phyloP scores from a whole-genome alignment of 1,284 basidiomycete genomes.

The Leccinum fallax region DNA sequence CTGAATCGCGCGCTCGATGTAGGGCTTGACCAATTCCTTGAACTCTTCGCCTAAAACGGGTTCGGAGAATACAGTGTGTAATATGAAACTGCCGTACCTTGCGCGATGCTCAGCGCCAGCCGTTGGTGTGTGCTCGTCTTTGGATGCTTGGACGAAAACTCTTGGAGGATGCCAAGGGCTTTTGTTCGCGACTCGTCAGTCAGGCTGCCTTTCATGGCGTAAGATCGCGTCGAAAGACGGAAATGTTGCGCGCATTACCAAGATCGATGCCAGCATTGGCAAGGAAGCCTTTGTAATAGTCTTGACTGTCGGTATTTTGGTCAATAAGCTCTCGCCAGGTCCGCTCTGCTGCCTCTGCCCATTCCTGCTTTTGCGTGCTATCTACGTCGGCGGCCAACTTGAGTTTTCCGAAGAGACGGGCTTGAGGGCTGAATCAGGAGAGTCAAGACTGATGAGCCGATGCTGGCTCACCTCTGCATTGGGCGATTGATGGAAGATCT shows the following conservation, averaged over 20 bases:
- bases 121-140: constrained; percentile 74
- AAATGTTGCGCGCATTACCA: constrained; percentile 44
- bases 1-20: constrained; percentile 72
- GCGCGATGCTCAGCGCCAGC: constrained; percentile 67
- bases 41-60: constrained; percentile 59
- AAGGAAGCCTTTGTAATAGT: constrained; percentile 81
- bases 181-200: constrained; percentile 52
- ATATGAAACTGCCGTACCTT: constrained; percentile 41
- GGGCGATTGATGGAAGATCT: constrained; percentile 71
- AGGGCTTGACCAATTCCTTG: constrained; percentile 63
- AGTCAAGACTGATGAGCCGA: neutral
- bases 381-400: constrained; percentile 68
- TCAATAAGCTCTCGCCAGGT: constrained; percentile 83
- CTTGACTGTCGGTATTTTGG: constrained; percentile 83
- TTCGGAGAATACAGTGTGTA: constrained; percentile 3
- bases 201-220: constrained; percentile 39
- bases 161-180: constrained; percentile 60
- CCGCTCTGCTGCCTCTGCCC: constrained; percentile 35
- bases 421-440: constrained; percentile 41
- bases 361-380: constrained; percentile 26
- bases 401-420: constrained; percentile 70
- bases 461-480: constrained; percentile 61
- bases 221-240: constrained; percentile 6
- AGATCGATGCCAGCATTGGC: constrained; percentile 66
- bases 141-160: constrained; percentile 65